Percentiles rank a stretch among this genome's conserved stretches.
Evolutionary conservation across 179 eudicot species (phyloP).

Genomic region (Dionaea muscipula): DNA sequence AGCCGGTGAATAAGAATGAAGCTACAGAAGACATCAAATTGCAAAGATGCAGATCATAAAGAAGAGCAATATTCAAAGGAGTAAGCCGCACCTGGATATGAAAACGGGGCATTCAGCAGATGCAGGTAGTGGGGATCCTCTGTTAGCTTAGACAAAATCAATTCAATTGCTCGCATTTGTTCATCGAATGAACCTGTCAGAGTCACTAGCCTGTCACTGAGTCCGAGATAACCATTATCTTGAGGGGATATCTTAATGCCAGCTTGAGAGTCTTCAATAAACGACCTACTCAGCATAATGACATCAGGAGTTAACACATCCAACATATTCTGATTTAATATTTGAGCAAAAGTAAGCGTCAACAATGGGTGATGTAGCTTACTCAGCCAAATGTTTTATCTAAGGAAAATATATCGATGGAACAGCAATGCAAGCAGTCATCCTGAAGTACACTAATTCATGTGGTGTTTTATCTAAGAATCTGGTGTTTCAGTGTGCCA

Average conservation of each 20-base stretch:
- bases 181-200: slow-evolving; percentile 66
- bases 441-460: too few species aligned
- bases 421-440: too few species aligned
- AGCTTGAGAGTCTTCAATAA: slow-evolving; percentile 89
- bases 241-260: slow-evolving; percentile 87
- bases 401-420: too few species aligned
- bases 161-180: slow-evolving; percentile 73
- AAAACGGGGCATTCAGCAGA: slow-evolving; percentile 57
- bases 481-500: too few species aligned
- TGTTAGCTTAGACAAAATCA: slow-evolving; percentile 57
- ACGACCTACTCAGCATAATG: slow-evolving; percentile 47
- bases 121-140: slow-evolving; percentile 74
- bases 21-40: not conserved
- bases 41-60: not conserved
- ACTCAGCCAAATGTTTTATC: too few species aligned
- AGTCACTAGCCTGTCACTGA: slow-evolving; percentile 80
- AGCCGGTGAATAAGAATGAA: not conserved
- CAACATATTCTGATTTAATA: too few species aligned
- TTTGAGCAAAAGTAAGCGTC: too few species aligned
- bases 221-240: slow-evolving; percentile 61
- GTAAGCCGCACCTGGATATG: slow-evolving; percentile 56
- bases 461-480: too few species aligned
- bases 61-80: not conserved
- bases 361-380: too few species aligned
- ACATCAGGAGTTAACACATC: not conserved